Percentiles rank a stretch among this genome's conserved stretches.
Conservation (phyloP, 2,329 filamentous ascomycete species). For the Orbilia javanica region DNA sequence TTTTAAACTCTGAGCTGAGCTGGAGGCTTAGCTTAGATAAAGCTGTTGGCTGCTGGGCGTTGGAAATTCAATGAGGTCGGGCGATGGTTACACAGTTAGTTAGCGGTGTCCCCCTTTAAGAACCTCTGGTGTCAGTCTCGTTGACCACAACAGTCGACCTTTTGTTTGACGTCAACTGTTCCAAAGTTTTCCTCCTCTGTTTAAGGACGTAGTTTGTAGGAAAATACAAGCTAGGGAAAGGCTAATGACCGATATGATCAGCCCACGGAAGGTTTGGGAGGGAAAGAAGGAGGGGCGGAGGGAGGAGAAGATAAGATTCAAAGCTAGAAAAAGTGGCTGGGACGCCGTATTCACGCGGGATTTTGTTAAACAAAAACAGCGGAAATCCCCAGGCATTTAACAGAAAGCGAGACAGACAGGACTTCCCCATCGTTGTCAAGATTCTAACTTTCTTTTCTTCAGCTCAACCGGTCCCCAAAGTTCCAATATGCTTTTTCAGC, state of each 20-base stretch:
- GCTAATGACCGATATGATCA: conserved; percentile 2
- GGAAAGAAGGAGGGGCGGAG: not conserved
- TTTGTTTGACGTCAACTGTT: not conserved
- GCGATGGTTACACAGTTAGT: conserved; percentile 24
- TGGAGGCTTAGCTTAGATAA: not conserved
- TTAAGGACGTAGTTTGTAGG: not conserved
- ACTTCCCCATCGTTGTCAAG: not conserved
- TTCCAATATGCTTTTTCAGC: conserved; percentile 14
- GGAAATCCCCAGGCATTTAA: not conserved
- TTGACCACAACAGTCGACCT: not conserved
- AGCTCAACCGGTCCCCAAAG: not conserved
- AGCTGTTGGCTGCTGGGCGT: not conserved
- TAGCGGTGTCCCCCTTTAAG: conserved; percentile 9
- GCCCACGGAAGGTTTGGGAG: not conserved
- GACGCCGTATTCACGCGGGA: conserved; percentile 8
- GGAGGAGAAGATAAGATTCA: conserved; percentile 8
- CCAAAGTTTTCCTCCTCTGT: not conserved
- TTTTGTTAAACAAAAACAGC: not conserved
- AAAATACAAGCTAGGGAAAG: conserved; percentile 27
- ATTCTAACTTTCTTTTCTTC: conserved; percentile 9
- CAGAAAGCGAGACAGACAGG: not conserved
- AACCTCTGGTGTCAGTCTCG: not conserved
- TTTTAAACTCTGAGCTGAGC: not conserved
- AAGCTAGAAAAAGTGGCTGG: conserved; percentile 36
- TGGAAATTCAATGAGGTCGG: conserved; percentile 13